Evolutionary conservation across 1,284 basidiomycete genomes (phyloP), one percentile per base, ranked within the genome.

Genomic region (Fomitopsis pinicola): DNA sequence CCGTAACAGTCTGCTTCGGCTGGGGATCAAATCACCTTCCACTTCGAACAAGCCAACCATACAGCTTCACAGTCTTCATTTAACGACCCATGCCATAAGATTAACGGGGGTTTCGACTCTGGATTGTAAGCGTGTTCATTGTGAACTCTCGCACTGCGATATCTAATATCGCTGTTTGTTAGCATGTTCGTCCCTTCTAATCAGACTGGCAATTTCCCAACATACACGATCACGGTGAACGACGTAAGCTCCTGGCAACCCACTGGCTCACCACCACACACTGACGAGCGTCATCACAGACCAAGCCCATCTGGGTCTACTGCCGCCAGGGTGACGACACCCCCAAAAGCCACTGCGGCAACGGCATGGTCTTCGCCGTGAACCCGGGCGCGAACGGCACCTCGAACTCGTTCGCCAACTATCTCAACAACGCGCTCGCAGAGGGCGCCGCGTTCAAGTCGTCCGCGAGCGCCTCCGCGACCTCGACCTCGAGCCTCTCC

Each of bases 361-460:
- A 72, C 57, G 86, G 85, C 67, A 87, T 87, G 85, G 84, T 88
- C 42, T 86, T 86, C 66, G 80, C 84, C 30, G 78, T 87, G 67
- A 87, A 88, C 73, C 83, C 83, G 68, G 83, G 82, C 28, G 62
- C 72, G 2, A 80, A 81, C 60, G 83, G 80, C 57, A 63, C 77
- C 28, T 68, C 78, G 54, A 86, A 84, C 73, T 84, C 83, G 6
- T 85, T 85, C 75, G 75, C 75, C 42, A 79, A 78, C 66, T 87
- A 86, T 78, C 81, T 83, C 75, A 72, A 78, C 26, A 63, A 79
- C 44, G 85, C 85, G 28, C 71, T 83, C 46, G 79, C 78, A 12
- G 71, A 82, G 56, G 84, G 84, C 62, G 77, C 78, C 7, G 72
- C 75, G 58, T 77, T 83, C 57, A 66, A 72, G 55, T 76, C 81